Evolutionary conservation across 2,329 filamentous ascomycete genomes (phyloP), one percentile per base, ranked within the genome.

Genomic region (Ophioceras dolichostomum): DNA sequence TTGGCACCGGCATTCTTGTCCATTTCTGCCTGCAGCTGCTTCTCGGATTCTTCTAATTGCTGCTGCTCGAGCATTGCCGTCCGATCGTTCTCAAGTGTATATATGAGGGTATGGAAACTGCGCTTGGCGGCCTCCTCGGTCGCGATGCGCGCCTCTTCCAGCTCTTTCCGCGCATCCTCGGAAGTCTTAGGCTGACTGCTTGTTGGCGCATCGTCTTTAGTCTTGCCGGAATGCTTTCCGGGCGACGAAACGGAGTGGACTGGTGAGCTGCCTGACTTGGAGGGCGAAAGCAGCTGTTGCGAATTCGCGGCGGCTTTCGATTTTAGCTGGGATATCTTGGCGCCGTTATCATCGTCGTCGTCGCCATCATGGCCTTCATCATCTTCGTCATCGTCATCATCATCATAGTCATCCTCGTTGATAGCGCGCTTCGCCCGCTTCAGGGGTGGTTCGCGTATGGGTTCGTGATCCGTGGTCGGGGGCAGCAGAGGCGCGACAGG

Each of bases 11-110:
- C 70, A 38, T 71, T 73, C 51, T 78, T 72, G 37, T 88, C 87
- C 70, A 94, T 91, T 60, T 98, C 91, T 12, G 88, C 88, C 57
- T 96, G 89, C 9, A 96, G 81, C 56, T 94, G 87, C 55, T 93
- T 83, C 57, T 98, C 91, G 1, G 93, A 87, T 57, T 96, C 91
- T 53, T 98, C 91, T 19, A 98, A 71, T 57, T 89, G 86, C 58
- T 96, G 87, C 59, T 98, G 91, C 58, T 98, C 91, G 40, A 96
- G 62, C 91, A 98, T 96, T 34, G 91, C 91, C 49, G 89, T 86
- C 39, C 85, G 76, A 55, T 98, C 91, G 55, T 89, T 91, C 59
- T 98, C 91, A 22, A 96, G 69, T 1, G 91, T 95, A 58, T 94
- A 89, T 59, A 96, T 94, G 46, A 94, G 72, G 9, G 86, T 93